Base-by-base conservation (phyloP, 768 basidiomycete species). In the Tricholoma flavovirens region DNA sequence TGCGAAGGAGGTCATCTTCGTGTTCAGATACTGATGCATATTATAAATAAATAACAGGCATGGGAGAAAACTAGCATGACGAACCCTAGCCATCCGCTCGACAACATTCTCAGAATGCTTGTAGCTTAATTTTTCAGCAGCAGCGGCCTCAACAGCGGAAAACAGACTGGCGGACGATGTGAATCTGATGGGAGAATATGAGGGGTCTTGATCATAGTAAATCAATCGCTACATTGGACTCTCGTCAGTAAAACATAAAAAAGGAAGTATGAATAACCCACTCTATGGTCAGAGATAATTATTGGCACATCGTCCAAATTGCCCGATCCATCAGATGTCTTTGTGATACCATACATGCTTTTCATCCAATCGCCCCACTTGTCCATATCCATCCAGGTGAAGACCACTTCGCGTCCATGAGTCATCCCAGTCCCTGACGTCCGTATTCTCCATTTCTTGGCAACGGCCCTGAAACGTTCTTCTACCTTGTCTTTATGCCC, bases 331-430 rank as follows among this genome's bases (percentile, higher is more conserved):
- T 64, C 60, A 15, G 58, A 59, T 15, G 63, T 59, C 7, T 60
- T 59, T 52, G 63, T 74, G 62, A 93, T 74, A 26, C 87, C 86
- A 72, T 98, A 98, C 84, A 93, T 93, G 62, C 84, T 86, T 77
- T 90, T 93, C 73, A 96, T 74, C 94, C 94, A 98, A 51, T 81
- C 84, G 22, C 71, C 77, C 94, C 96, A 98, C 69, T 78, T 81
- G 22, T 83, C 84, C 2, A 76, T 81, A 65, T 99, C 92, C 83
- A 97, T 93, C 87, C 88, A 93, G 8, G 87, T 79, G 70, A 94
- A 97, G 49, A 94, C 81, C 0, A 96, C 86, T 42, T 83, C 79
- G 33, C 78, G 71, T 42, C 71, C 75, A 32, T 76, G 74, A 36
- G 68, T 70, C 52, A 73, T 62, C 1, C 75, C 75, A 49, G 63